Evolutionary conservation across 148 eudicot genomes (phyloP), one percentile per base, ranked within the genome.

Genomic region (Simmondsia chinensis): DNA sequence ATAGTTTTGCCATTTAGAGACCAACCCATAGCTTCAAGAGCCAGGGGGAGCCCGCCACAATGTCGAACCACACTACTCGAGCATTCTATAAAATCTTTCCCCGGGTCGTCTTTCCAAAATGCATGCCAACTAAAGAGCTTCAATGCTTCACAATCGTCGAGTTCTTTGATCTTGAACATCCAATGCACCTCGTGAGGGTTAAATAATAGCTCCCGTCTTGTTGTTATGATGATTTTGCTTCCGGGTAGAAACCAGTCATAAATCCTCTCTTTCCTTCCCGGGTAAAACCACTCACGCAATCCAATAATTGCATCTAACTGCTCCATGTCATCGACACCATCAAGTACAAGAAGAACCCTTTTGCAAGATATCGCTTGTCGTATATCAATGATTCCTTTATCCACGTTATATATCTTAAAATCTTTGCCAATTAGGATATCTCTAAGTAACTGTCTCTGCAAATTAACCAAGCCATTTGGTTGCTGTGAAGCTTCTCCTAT

Each of bases 191-290:
- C 15, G 11, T 11, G 25, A 13, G 12, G 1, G 3, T 39, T n/a
- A 1, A 52, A 10, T 17, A 52, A 16, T 14, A 26, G 32, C 33
- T 39, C 24, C 16, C 40, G 9, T 28, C 57, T 39, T 26, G 57
- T 52, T 25, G 57, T 52, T 12, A 52, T 39, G 34, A 52, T 15
- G 17, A 52, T 39, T 38, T 24, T 17, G 19, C 57, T n/a, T n/a
- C n/a, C n/a, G n/a, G n/a, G n/a, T n/a, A n/a, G n/a, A n/a, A n/a
- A n/a, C n/a, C n/a, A n/a, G n/a, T n/a, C n/a, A n/a, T n/a, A n/a
- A n/a, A n/a, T n/a, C n/a, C n/a, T n/a, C n/a, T n/a, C n/a, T n/a
- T n/a, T n/a, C n/a, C n/a, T 52, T 3, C 57, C 57, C 16, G 7
- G 7, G 19, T 37, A 46, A 52, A 52, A 52, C 45, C 33, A 10